phyloP scores from a whole-genome alignment of 805 yeast species.

The Cyberlindnera meyerae region DNA sequence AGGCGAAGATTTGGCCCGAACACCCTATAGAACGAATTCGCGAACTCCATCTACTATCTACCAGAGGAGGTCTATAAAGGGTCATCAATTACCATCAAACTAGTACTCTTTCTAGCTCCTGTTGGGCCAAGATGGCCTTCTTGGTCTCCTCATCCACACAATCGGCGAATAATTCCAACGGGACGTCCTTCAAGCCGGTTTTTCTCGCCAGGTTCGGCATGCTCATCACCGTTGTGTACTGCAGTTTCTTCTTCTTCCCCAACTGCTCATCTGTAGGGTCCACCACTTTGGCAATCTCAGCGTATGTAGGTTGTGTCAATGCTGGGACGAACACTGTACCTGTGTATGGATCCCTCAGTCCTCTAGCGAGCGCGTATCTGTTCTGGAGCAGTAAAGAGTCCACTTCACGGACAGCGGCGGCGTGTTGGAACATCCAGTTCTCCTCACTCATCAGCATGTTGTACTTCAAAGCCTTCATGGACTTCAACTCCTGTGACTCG shows the following conservation, averaged over 20 bases:
- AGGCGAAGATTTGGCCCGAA: too few relatives aligned
- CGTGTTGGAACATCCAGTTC: conserved; percentile 83
- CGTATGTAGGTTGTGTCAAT: conserved; percentile 62
- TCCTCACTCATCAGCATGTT: conserved; percentile 45
- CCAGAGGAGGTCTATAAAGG: background rate
- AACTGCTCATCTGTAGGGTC: conserved; percentile 26
- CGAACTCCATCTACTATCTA: too few relatives aligned
- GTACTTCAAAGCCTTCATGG: conserved; percentile 21
- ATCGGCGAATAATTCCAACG: conserved; percentile 52
- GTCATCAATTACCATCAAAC: conserved; percentile 1
- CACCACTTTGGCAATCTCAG: conserved; percentile 19
- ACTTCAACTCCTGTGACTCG: conserved; percentile 22
- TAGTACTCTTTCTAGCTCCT: conserved; percentile 24
- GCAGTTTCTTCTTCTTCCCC: conserved; percentile 27
- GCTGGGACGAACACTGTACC: conserved; percentile 74
- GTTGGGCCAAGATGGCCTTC: conserved; percentile 60
- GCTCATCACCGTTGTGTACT: conserved; percentile 42
- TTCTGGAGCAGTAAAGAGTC: conserved; percentile 60
- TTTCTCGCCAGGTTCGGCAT: conserved; percentile 43
- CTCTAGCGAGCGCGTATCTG: conserved; percentile 50
- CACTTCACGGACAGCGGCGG: conserved; percentile 67
- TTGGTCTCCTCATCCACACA: conserved; percentile 52
- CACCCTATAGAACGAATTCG: too few relatives aligned
- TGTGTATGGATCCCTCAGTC: conserved; percentile 76
- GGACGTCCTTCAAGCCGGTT: conserved; percentile 66